Evolutionary conservation across 495 filamentous ascomycete genomes (phyloP).

Genomic region (Apiosordaria backusii): DNA sequence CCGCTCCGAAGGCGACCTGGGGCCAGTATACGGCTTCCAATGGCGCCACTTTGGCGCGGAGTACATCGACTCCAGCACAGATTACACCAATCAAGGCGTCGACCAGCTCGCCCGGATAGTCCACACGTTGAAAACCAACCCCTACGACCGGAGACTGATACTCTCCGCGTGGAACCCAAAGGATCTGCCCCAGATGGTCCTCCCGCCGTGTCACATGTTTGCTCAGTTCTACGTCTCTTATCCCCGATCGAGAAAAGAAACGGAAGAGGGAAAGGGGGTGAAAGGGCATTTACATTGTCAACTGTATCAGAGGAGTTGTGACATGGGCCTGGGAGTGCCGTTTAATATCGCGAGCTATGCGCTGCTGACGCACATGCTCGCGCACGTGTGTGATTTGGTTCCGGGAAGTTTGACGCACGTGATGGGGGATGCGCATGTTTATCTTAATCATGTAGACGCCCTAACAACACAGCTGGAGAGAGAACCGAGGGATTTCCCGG

Average conservation of each 20-base stretch:
- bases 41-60: constrained; percentile 97
- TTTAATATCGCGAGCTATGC: constrained; percentile 98
- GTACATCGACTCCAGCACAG: constrained; percentile 71
- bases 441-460: constrained; percentile 88
- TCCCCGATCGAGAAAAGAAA: constrained; percentile 40
- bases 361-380: constrained; percentile 88
- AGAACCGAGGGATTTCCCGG: constrained; percentile 79
- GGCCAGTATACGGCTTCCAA: constrained; percentile 97
- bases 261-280: constrained; percentile 36
- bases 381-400: constrained; percentile 75
- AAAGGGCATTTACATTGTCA: constrained; percentile 74
- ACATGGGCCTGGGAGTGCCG: constrained; percentile 95
- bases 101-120: constrained; percentile 89
- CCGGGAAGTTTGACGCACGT: constrained; percentile 84
- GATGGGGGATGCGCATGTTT: constrained; percentile 96
- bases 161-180: constrained; percentile 90
- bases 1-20: constrained; percentile 82
- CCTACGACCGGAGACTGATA: constrained; percentile 86
- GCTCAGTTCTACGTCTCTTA: constrained; percentile 96
- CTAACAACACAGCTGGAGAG: constrained; percentile 73
- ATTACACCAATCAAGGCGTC: constrained; percentile 85
- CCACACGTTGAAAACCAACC: constrained; percentile 71
- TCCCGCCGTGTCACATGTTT: constrained; percentile 98
- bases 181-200: constrained; percentile 83
- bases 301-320: constrained; percentile 90